Evolutionary conservation across 352 stramenopile genomes (phyloP).

Genomic region (Phytopythium aichiense): DNA sequence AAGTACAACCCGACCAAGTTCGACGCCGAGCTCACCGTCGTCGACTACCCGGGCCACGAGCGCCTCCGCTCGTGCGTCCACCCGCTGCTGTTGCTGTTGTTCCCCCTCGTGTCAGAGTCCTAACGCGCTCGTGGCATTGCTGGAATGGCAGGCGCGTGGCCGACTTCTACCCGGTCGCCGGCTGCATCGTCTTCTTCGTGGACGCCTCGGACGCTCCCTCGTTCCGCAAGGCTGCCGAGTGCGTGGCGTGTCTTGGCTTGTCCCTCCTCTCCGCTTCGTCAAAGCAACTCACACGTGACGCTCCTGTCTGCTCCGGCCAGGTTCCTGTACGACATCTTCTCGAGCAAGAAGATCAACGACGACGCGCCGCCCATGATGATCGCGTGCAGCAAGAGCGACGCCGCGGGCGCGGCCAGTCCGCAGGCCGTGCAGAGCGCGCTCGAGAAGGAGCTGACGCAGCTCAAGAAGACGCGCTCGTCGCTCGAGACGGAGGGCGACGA

Average conservation of each 20-base stretch:
- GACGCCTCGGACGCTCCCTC: slow-evolving; percentile 56
- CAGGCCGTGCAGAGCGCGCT: slow-evolving; percentile 53
- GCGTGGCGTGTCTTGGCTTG: slow-evolving; percentile 12
- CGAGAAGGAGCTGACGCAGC: slow-evolving; percentile 79
- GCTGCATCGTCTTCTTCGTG: slow-evolving; percentile 74
- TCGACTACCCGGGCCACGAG: slow-evolving; percentile 83
- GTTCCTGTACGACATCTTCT: slow-evolving; percentile 86
- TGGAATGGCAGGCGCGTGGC: slow-evolving; percentile 40
- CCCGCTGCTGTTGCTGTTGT: not conserved
- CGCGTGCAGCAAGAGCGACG: slow-evolving; percentile 84
- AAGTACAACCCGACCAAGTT: slow-evolving; percentile 72
- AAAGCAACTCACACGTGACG: not conserved
- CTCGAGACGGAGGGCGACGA: slow-evolving; percentile 77
- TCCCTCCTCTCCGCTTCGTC: not conserved
- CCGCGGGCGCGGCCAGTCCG: slow-evolving; percentile 32
- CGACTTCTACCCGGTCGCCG: slow-evolving; percentile 71
- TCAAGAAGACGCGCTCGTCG: slow-evolving; percentile 85
- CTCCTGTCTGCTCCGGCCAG: slow-evolving; percentile 13
- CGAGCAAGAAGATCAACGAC: slow-evolving; percentile 82
- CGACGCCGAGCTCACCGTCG: slow-evolving; percentile 58
- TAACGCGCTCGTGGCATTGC: not conserved
- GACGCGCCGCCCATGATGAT: slow-evolving; percentile 63
- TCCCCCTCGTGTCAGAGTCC: not conserved
- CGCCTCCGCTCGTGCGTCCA: slow-evolving; percentile 60
- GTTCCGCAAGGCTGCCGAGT: slow-evolving; percentile 81